Evolutionary conservation across 148 eudicot genomes (phyloP).

Genomic region (Arctostaphylos glauca): DNA sequence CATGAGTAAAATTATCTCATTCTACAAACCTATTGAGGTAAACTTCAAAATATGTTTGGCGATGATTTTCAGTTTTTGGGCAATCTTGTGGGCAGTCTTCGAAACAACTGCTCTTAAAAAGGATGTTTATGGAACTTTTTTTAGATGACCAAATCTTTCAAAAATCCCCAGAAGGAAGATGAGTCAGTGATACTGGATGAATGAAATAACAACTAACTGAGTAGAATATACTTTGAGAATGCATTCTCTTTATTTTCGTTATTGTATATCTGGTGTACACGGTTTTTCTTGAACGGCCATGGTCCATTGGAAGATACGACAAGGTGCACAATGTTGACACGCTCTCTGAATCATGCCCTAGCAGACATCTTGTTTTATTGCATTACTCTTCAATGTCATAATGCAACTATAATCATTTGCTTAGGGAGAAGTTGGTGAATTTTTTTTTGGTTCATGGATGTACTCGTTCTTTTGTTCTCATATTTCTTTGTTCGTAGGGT

Average conservation of each 20-base stretch:
- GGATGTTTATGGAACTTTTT: not conserved
- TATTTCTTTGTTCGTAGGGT: slow-evolving; percentile 40
- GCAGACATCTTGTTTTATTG: slow-evolving; percentile 7
- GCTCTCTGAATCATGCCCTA: not conserved
- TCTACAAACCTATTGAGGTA: too few species aligned
- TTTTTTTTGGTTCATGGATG: not conserved
- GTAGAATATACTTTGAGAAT: not conserved
- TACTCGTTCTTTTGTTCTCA: not conserved
- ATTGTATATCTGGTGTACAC: not conserved
- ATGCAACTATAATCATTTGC: not conserved
- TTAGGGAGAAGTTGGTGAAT: not conserved
- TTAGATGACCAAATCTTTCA: not conserved
- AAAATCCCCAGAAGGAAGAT: not conserved
- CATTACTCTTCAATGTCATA: not conserved
- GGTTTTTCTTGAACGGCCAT: not conserved
- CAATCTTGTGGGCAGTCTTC: not conserved
- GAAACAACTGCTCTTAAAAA: not conserved
- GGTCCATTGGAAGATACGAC: not conserved
- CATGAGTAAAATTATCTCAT: too few species aligned
- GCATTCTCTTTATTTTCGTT: not conserved
- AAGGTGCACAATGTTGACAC: not conserved
- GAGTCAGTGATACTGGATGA: not conserved
- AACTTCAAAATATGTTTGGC: too few species aligned
- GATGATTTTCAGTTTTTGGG: not conserved
- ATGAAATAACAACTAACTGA: not conserved